A percentile compares a stretch with the other conserved stretches of the same genome.
phyloP scores from a whole-genome alignment of 495 filamentous ascomycete species.

The Xylaria bambusicola region DNA sequence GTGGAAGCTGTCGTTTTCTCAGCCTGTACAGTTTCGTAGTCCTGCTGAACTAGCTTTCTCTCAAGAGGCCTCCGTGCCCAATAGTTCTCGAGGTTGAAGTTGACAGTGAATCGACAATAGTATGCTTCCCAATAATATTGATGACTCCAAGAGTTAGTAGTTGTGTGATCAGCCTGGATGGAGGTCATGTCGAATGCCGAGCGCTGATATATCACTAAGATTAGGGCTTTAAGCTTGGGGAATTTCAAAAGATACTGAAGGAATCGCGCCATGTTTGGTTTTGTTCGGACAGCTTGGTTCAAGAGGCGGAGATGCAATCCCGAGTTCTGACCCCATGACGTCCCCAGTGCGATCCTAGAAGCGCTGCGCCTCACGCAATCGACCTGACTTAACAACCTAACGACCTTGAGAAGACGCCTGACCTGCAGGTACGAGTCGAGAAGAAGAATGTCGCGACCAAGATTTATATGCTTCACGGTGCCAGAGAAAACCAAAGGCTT shows the following conservation, averaged over 20 bases:
- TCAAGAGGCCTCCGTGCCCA: conserved; percentile 44
- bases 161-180: conserved; percentile 23
- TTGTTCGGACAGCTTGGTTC: conserved; percentile 45
- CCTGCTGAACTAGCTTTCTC: conserved; percentile 46
- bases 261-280: conserved; percentile 50
- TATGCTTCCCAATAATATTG: conserved; percentile 48
- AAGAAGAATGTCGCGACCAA: conserved; percentile 49
- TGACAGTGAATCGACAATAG: conserved; percentile 51
- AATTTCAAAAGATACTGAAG: conserved; percentile 47
- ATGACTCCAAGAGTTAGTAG: conserved; percentile 25
- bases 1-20: conserved; percentile 30
- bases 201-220: conserved; percentile 51
- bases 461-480: conserved; percentile 50
- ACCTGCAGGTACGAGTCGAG: conserved; percentile 53
- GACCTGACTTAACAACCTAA: conserved; percentile 52
- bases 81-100: conserved; percentile 50
- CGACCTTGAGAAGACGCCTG: conserved; percentile 48
- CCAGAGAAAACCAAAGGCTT: conserved; percentile 47
- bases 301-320: conserved; percentile 50
- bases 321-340: conserved; percentile 49
- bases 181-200: conserved; percentile 49
- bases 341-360: conserved; percentile 47
- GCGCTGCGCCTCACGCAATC: conserved; percentile 45
- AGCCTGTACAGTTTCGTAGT: conserved; percentile 33
- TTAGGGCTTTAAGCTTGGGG: conserved; percentile 40